Base-by-base conservation (phyloP, 2,329 filamentous ascomycete genomes). In the Xylaria sp. region DNA sequence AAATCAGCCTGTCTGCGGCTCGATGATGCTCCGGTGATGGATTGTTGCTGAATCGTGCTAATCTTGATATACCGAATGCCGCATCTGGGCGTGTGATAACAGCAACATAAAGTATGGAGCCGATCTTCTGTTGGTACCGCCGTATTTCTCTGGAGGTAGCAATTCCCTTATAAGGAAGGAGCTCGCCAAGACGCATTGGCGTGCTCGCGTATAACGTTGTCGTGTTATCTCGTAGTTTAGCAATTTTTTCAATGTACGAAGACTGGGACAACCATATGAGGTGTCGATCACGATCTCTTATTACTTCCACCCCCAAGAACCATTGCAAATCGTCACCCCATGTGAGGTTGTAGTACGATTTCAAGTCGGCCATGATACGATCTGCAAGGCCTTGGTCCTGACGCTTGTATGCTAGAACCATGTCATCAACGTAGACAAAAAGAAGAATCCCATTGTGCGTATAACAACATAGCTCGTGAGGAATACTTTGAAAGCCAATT, bases 181-280 rank as follows among this genome's bases (percentile, higher is more conserved):
- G n/a, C 19, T 54, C 52, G 2, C 16, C n/a, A 3, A 9, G 3
- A 11, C 6, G 6, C 37, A 54, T 23, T 13, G 37, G 52, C 6
- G 52, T n/a, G n/a, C n/a, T n/a, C n/a, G n/a, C n/a, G n/a, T n/a
- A n/a, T n/a, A n/a, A n/a, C n/a, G n/a, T n/a, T n/a, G n/a, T n/a
- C n/a, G n/a, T 30, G 2, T 42, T 23, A 5, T 16, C n/a, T 7
- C 3, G 10, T 54, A 42, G 8, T 46, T 49, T 10, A 16, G 9
- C 4, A 10, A 54, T 58, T 5, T 58, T 58, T 16, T 58, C 56
- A 8, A 58, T 54, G 19, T 58, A 58, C 2, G 44, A 54, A 3
- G 19, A 13, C 13, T 58, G 47, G 0, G 51, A 50, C 3, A 57
- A 19, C 55, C 16, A 52, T 7, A 57, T 16, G 3, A 18, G 8